Evolutionary conservation across 345 rosid genomes (phyloP), one percentile per base, ranked within the genome.

Genomic region (Clarkia xantiana): DNA sequence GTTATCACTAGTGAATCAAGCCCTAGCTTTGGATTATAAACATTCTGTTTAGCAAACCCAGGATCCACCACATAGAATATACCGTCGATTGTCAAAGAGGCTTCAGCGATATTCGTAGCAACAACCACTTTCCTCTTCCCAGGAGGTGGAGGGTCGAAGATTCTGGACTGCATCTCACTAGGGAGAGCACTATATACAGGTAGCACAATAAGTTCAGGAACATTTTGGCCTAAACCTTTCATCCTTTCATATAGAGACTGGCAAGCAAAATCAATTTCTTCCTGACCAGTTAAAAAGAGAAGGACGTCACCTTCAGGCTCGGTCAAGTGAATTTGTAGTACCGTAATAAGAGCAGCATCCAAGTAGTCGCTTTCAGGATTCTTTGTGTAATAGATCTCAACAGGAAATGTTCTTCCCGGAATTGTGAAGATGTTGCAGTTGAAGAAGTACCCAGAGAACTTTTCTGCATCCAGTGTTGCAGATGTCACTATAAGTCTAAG

Each of bases 171-270:
- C 91, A 85, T 82, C 64, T 82, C 85, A 67, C 91, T 80, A 44
- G 87, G 95, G 50, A 82, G 84, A 20, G 87, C 91, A 76, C 91
- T 74, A 62, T 82, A 85, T 50, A 82, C 85, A 18, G 95, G 95
- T 47, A 82, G 68, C 13, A 85, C 79, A 54, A 85, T 85, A 48
- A 85, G 71, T 58, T 85, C 85, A 0, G 87, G 87, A 44, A 79
- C 95, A 54, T 74, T 72, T 60, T 71, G 74, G 39, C 88, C 87
- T 14, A 79, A 66, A 34, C 75, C 82, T 68, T 85, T 79, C 87
- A 79, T 79, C 54, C 87, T 73, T 59, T 69, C 86, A 62, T 73
- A 74, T 13, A 85, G 77, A 62, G 77, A 77, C 55, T 76, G 78
- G 47, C 94, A 81, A 1, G 94, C 90, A 70, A 76, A 71, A 68